These are phyloP conservation scores for Eutypella sp. DNA, from an alignment of 2,329 filamentous ascomycete species.

Conservation along the genomic window DNA sequence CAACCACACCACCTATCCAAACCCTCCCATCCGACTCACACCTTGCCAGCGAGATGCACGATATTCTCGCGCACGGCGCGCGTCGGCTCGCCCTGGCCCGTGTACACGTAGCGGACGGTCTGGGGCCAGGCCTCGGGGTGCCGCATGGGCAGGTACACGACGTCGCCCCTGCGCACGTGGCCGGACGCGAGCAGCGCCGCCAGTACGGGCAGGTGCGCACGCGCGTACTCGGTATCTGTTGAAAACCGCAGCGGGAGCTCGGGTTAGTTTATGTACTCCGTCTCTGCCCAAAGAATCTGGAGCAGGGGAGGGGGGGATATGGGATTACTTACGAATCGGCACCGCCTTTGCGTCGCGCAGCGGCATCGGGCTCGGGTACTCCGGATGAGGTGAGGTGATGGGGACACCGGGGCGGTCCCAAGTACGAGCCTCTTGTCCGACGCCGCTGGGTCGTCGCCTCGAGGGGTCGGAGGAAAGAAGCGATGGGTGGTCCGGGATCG, in stretches of 20 bases:
- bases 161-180: slow-evolving; percentile 46
- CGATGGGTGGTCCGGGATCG: slow-evolving; percentile 35
- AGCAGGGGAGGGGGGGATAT: not conserved
- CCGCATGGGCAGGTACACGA: slow-evolving; percentile 53
- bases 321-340: slow-evolving; percentile 40
- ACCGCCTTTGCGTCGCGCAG: slow-evolving; percentile 31
- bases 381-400: slow-evolving; percentile 6
- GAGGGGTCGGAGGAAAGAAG: slow-evolving; percentile 3
- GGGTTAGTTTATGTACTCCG: not conserved
- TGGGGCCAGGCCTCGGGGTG: slow-evolving; percentile 51
- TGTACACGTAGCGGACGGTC: slow-evolving; percentile 53
- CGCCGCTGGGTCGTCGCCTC: not conserved
- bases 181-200: slow-evolving; percentile 51
- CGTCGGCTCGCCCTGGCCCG: slow-evolving; percentile 41
- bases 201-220: slow-evolving; percentile 47
- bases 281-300: slow-evolving; percentile 4
- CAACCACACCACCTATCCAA: too few species aligned
- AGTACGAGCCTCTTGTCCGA: too few species aligned
- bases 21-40: slow-evolving; percentile 20
- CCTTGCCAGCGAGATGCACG: slow-evolving; percentile 47
- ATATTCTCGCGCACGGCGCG: slow-evolving; percentile 48
- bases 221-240: slow-evolving; percentile 43
- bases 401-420: not conserved
- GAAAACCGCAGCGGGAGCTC: not conserved
- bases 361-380: too few species aligned